Base-by-base conservation (phyloP, 2,329 filamentous ascomycete species). In the Neopestalotiopsis clavispora region DNA sequence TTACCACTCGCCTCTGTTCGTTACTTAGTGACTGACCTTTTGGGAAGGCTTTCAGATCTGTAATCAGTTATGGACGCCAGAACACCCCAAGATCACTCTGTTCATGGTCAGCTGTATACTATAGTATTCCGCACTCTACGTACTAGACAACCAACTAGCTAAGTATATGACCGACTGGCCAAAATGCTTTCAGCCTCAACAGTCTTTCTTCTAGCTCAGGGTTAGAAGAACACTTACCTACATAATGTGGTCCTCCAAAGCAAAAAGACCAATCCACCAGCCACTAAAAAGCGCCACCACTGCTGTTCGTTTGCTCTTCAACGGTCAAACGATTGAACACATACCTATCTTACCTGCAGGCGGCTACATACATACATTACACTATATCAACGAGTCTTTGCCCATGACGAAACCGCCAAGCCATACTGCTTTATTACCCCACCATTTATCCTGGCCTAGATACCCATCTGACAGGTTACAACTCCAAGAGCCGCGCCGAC, bases 381-480 rank as follows among this genome's bases (percentile, higher is more conserved):
- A 12, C 14, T 40, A 20, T 17, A 14, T 62, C 12, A 40, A 20
- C 4, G 17, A 38, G 28, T n/a, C n/a, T 62, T 40, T 12, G 30
- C 59, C 20, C 59, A 40, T 62, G 59, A 62, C 59, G 59, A 62
- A 62, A 62, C 59, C 20, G 32, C 59, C 59, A 62, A 59, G 57
- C 57, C 30, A 34, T 20, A 14, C 34, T 12, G 10, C 17, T 14
- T 20, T 34, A 38, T 52, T 20, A 52, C 59, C 59, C 59, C 32
- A 34, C 59, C 32, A 34, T 38, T 38, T 40, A 62, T 9, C 57
- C n/a, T 28, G 23, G 20, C 57, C 17, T 56, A 7, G 34, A 38
- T 38, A 38, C 34, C 34, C 34, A 10, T 38, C 49, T 56, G 20
- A 56, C 20, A 56, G 10, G 34, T 38, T 38, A 38, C 34, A 38